These are phyloP conservation scores for Auxenochlorella protothecoides DNA, from an alignment of 139 green algal genomes.

Conservation along the genomic window DNA sequence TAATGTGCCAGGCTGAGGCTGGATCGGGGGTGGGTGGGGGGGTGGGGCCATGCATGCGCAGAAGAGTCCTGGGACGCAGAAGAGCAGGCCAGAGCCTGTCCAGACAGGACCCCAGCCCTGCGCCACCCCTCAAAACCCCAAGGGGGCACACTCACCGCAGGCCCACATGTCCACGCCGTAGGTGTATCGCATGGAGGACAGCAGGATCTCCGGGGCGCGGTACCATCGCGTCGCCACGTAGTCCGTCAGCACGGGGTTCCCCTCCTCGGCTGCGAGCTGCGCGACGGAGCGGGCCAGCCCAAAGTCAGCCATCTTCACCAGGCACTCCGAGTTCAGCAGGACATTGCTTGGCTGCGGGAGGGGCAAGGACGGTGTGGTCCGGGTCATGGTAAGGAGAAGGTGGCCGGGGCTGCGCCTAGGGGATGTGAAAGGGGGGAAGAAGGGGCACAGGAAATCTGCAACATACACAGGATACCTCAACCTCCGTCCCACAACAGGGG, in stretches of 20 bases:
- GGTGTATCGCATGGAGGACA: slow-evolving; percentile 89
- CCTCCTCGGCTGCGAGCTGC: slow-evolving; percentile 43
- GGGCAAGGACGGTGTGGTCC: too few species aligned
- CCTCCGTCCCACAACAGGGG: too few species aligned
- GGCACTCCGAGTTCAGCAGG: slow-evolving; percentile 94
- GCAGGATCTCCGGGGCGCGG: slow-evolving; percentile 92
- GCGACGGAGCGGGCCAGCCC: slow-evolving; percentile 72
- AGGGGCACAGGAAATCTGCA: too few species aligned
- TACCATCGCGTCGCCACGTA: slow-evolving; percentile 98
- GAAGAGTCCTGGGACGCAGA: too few species aligned
- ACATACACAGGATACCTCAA: too few species aligned
- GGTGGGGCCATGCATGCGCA: background rate
- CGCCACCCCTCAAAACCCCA: background rate
- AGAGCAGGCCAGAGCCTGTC: background rate
- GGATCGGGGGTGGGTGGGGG: too few species aligned
- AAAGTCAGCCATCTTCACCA: slow-evolving; percentile 97
- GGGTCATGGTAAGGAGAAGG: too few species aligned
- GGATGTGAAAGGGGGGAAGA: background rate
- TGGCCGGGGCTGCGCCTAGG: background rate
- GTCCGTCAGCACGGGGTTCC: slow-evolving; percentile 80
- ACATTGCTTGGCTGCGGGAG: slow-evolving; percentile 84
- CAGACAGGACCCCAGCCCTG: background rate
- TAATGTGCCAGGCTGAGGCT: too few species aligned
- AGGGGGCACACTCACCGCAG: slow-evolving; percentile 44
- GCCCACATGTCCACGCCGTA: slow-evolving; percentile 98